Conservation (phyloP, 2,329 filamentous ascomycete genomes). For the Alternaria burnsii region DNA sequence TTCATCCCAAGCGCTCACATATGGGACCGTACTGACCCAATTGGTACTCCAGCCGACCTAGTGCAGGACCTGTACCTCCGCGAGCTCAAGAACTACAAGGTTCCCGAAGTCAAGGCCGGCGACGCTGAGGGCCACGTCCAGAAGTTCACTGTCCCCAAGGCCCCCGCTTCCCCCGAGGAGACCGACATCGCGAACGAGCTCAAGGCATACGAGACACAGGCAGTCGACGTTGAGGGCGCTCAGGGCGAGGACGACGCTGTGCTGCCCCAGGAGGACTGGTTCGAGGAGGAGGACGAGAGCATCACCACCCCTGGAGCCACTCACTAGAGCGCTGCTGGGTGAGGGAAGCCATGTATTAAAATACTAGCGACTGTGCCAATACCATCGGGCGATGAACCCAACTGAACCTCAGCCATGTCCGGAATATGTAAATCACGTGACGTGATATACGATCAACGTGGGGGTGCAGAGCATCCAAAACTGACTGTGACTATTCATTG, state of each 20-base stretch:
- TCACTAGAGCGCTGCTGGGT: conserved; percentile 35
- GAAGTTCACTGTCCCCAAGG: conserved; percentile 80
- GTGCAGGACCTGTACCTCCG: conserved; percentile 98
- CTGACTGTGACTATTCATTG: not conserved
- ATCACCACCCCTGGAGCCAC: conserved; percentile 53
- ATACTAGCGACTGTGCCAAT: conserved; percentile 47
- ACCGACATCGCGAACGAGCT: conserved; percentile 89
- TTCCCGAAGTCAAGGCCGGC: conserved; percentile 79
- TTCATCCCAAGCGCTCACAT: conserved; percentile 43
- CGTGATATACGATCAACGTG: not conserved
- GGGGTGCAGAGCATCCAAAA: not conserved
- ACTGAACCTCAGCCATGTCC: not conserved
- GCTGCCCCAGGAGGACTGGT: conserved; percentile 76
- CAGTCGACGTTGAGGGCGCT: conserved; percentile 92
- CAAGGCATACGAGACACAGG: conserved; percentile 92
- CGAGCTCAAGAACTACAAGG: conserved; percentile 96
- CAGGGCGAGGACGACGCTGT: conserved; percentile 65
- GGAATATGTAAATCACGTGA: conserved; percentile 35
- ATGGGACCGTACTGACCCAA: conserved; percentile 40
- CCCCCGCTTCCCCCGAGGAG: conserved; percentile 92
- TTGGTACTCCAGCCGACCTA: conserved; percentile 77
- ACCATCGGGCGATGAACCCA: conserved; percentile 40
- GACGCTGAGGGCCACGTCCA: conserved; percentile 92
- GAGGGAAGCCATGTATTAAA: conserved; percentile 44
- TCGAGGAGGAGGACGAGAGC: conserved; percentile 74